phyloP scores from a whole-genome alignment of 176 grass and related monocot species.

The Cenchrus fungigraminus region DNA sequence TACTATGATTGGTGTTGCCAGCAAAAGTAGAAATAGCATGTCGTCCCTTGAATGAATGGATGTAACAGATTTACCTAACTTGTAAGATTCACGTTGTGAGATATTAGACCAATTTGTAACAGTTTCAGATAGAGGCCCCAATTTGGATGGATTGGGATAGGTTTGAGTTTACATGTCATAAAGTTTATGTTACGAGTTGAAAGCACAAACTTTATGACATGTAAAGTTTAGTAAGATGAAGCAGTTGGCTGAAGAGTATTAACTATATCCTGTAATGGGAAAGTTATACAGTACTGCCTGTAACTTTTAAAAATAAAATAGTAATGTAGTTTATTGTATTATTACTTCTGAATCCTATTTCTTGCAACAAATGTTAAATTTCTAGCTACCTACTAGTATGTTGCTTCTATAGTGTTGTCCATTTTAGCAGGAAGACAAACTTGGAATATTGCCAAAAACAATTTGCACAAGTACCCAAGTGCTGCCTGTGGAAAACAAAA shows the following conservation, averaged over 20 bases:
- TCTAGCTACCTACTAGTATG: conserved; percentile 5
- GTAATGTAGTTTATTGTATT: not conserved
- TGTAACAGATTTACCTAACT: not conserved
- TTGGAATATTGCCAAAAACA: conserved; percentile 32
- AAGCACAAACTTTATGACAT: conserved; percentile 21
- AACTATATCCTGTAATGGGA: conserved; percentile 3
- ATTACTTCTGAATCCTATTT: conserved; percentile 24
- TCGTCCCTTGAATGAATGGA: not conserved
- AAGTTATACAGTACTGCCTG: not conserved
- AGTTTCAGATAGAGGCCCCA: not conserved
- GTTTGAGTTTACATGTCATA: too few species aligned
- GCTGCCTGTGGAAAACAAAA: conserved; percentile 30
- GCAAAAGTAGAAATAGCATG: not conserved
- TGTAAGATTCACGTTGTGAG: not conserved
- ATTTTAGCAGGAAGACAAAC: not conserved
- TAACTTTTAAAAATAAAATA: conserved; percentile 6
- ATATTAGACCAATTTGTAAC: conserved; percentile 1
- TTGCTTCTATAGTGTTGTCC: conserved; percentile 10
- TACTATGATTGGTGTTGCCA: not conserved
- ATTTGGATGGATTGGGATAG: too few species aligned
- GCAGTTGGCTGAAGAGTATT: not conserved
- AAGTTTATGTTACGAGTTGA: not conserved
- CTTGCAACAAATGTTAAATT: conserved; percentile 3
- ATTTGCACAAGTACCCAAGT: conserved; percentile 16
- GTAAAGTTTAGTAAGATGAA: conserved; percentile 24